Evolutionary conservation across 371 early-diverging fungal genomes (phyloP).

Genomic region (Mortierella polycephala): DNA sequence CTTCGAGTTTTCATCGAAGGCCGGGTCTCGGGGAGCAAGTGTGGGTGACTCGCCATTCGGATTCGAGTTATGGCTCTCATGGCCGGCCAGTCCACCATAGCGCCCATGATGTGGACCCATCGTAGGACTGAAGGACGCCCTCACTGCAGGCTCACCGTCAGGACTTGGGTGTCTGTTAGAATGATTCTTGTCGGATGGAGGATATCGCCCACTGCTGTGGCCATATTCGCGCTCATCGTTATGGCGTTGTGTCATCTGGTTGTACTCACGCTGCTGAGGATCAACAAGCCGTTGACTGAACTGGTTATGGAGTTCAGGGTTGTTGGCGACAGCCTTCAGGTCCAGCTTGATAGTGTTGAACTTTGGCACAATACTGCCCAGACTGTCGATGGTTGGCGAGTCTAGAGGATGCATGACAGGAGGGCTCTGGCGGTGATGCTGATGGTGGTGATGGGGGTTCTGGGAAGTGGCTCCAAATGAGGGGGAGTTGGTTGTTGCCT

Average conservation of each 20-base stretch:
- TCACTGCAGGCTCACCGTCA: not conserved
- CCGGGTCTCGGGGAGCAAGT: not conserved
- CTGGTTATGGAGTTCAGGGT: constrained; percentile 2
- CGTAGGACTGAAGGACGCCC: not conserved
- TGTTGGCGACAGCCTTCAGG: constrained; percentile 13
- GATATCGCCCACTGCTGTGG: not conserved
- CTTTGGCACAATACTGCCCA: constrained; percentile 41
- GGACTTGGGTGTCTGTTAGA: constrained; percentile 10
- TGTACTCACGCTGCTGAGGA: not conserved
- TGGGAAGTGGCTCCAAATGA: constrained; percentile 4
- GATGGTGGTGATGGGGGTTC: not conserved
- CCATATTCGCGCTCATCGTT: not conserved
- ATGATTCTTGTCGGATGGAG: too few relatives aligned
- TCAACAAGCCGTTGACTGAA: not conserved
- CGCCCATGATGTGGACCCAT: not conserved
- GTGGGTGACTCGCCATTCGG: constrained; percentile 49
- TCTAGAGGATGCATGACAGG: constrained; percentile 30
- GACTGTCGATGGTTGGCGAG: constrained; percentile 23
- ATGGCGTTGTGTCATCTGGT: not conserved
- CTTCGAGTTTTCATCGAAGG: not conserved
- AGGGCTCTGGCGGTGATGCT: constrained; percentile 13
- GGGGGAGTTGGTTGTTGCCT: not conserved
- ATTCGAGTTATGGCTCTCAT: constrained; percentile 35
- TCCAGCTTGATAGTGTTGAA: constrained; percentile 42
- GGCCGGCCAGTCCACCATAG: constrained; percentile 4